These are phyloP conservation scores for Lichtheimia hyalospora DNA, from an alignment of 371 early-diverging fungal species.

Conservation along the genomic window DNA sequence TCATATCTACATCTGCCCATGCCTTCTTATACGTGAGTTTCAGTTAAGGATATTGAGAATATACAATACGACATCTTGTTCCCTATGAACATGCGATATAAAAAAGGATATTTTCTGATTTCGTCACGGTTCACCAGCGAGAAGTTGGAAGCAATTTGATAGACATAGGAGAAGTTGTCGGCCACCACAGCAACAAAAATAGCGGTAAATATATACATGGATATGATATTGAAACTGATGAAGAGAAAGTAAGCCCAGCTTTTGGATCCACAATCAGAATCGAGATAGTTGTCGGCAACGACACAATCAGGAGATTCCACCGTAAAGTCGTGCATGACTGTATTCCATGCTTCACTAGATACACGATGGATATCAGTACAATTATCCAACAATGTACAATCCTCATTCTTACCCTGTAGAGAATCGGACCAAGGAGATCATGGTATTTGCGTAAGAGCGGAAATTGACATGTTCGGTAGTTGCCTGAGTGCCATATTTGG, in stretches of 20 bases:
- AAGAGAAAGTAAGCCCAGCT: conserved; percentile 66
- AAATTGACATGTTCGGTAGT: conserved; percentile 64
- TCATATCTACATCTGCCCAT: conserved; percentile 60
- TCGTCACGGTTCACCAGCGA: conserved; percentile 66
- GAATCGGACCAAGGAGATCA: conserved; percentile 67
- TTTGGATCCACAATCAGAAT: conserved; percentile 68
- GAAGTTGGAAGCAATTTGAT: conserved; percentile 63
- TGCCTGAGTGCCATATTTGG: conserved; percentile 60
- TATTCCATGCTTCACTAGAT: conserved; percentile 72
- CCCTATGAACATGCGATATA: background rate
- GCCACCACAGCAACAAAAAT: conserved; percentile 74
- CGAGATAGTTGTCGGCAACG: conserved; percentile 49
- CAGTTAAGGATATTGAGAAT: conserved; percentile 17
- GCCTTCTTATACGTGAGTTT: conserved; percentile 48
- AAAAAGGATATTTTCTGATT: conserved; percentile 59
- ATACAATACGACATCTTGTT: background rate
- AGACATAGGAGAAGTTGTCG: conserved; percentile 72
- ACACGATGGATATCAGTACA: background rate
- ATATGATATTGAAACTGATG: conserved; percentile 68
- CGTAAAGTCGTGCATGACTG: conserved; percentile 69
- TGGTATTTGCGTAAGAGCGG: conserved; percentile 50
- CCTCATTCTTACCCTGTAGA: conserved; percentile 57
- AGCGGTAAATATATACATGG: conserved; percentile 75
- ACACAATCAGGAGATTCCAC: conserved; percentile 65
- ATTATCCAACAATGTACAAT: too few relatives aligned